Base-by-base conservation (phyloP, 805 yeast species). In the Suhomyces xylopsoci region DNA sequence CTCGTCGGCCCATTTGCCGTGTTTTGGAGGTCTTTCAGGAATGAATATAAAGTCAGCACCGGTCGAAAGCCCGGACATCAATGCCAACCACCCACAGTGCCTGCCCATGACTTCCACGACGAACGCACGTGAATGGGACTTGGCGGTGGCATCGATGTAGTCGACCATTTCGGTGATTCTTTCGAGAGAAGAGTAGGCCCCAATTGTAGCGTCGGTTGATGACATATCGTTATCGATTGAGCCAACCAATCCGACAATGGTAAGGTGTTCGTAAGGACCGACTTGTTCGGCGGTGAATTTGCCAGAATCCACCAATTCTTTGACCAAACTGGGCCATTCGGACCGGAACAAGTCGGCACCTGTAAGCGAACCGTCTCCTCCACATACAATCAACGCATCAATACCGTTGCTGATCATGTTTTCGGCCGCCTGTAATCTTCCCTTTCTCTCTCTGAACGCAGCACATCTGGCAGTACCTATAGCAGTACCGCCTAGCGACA, bases 51-150 rank as follows among this genome's bases (percentile, higher is more conserved):
- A 88, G 68, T 88, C 96, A 2, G 96, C 93, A 57, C 91, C 83
- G 14, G 90, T 83, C 12, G 90, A 81, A 54, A 88, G 77, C 58
- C 94, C 96, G 15, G 93, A 84, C 87, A 87, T 83, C 56, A 88
- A 73, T 1, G 88, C 93, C 57, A 88, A 77, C 96, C 96, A 88
- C 57, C 96, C 96, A 75, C 96, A 88, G 67, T 88, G 91, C 70
- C 96, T 79, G 55, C 96, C 96, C 96, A 88, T 88, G 17, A 88
- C 96, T 72, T 88, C 96, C 42, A 88, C 84, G 41, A 88, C 89
- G 63, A 88, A 88, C 3, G 93, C 94, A 65, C 96, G 75, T 28
- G 90, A 86, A 67, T 88, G 96, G 1, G 92, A 87, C 49, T 81
- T 81, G 22, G 96, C 96, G 22, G 96, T 88, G 22, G 92, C 90